These are phyloP conservation scores for Pyrrhoderma noxium DNA, from an alignment of 1,284 basidiomycete genomes.

Conservation along the genomic window DNA sequence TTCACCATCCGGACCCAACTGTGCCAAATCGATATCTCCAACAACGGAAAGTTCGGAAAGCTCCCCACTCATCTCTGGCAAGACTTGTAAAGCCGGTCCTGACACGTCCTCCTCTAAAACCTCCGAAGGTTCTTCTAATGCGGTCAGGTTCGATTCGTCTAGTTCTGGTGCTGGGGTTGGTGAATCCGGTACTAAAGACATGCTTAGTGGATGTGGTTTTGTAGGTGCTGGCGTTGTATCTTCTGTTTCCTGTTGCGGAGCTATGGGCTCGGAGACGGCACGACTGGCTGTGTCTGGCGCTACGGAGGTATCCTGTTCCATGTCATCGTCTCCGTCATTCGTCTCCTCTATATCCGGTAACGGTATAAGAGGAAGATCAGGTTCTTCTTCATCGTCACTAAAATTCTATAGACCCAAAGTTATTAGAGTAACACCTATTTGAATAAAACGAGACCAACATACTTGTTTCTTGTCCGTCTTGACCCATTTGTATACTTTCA, in stretches of 20 bases:
- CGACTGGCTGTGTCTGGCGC: conserved; percentile 32
- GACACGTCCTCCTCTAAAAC: not conserved
- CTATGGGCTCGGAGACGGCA: conserved; percentile 30
- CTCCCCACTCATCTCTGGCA: conserved; percentile 25
- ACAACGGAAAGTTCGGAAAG: too few species aligned
- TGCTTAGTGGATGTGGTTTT: conserved; percentile 45
- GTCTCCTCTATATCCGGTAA: conserved; percentile 62
- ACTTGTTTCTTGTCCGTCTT: conserved; percentile 70
- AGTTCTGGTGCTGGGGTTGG: conserved; percentile 33
- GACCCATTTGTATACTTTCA: conserved; percentile 67
- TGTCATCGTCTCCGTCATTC: conserved; percentile 51
- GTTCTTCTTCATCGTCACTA: conserved; percentile 69
- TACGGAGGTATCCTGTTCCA: conserved; percentile 46
- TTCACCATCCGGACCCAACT: conserved; percentile 57
- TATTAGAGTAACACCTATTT: not conserved
- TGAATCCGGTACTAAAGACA: conserved; percentile 34
- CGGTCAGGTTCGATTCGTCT: conserved; percentile 22
- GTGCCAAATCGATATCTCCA: conserved; percentile 47
- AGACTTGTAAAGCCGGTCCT: conserved; percentile 10
- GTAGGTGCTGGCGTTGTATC: conserved; percentile 49
- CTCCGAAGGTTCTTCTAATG: not conserved
- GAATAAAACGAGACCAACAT: conserved; percentile 20
- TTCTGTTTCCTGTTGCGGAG: conserved; percentile 30
- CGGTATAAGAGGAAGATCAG: conserved; percentile 66
- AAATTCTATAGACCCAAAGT: conserved; percentile 47